These are phyloP conservation scores for Cutaneotrichosporon curvatum DNA, from an alignment of 1,284 basidiomycete species.

Conservation along the genomic window DNA sequence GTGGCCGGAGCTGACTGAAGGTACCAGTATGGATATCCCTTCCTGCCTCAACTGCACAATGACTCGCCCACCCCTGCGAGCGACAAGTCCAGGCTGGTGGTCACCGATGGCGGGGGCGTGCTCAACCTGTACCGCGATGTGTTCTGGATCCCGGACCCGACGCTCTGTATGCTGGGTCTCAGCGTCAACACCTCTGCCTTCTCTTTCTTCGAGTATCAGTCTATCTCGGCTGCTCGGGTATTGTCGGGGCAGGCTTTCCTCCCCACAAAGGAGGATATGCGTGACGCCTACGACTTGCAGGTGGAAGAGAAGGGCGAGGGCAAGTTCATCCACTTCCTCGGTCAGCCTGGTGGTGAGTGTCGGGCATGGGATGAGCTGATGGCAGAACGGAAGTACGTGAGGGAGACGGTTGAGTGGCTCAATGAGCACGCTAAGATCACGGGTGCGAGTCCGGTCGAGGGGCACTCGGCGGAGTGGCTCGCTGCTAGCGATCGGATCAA, in stretches of 20 bases:
- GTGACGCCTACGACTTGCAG: slow-evolving; percentile 15
- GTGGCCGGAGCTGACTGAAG: slow-evolving; percentile 9
- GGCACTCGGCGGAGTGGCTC: slow-evolving; percentile 25
- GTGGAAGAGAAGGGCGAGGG: slow-evolving; percentile 19
- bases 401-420: slow-evolving; percentile 31
- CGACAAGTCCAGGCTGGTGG: slow-evolving; percentile 24
- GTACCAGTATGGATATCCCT: slow-evolving; percentile 50
- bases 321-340: slow-evolving; percentile 28
- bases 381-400: slow-evolving; percentile 23
- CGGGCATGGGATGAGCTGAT: too few relatives aligned
- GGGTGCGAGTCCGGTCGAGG: slow-evolving; percentile 21
- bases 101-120: slow-evolving; percentile 51
- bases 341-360: slow-evolving; percentile 14
- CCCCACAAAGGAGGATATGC: slow-evolving; percentile 11
- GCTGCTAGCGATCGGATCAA: slow-evolving; percentile 17
- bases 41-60: slow-evolving; percentile 49
- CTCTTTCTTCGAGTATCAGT: slow-evolving; percentile 35
- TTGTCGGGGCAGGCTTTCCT: slow-evolving; percentile 23
- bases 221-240: slow-evolving; percentile 27
- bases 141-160: slow-evolving; percentile 53
- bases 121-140: slow-evolving; percentile 50
- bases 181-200: slow-evolving; percentile 32
- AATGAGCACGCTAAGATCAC: slow-evolving; percentile 23
- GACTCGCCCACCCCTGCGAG: slow-evolving; percentile 18
- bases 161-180: slow-evolving; percentile 46